These are phyloP conservation scores for Aureobasidium subglaciale DNA, from an alignment of 2,329 filamentous ascomycete species.

Conservation along the genomic window DNA sequence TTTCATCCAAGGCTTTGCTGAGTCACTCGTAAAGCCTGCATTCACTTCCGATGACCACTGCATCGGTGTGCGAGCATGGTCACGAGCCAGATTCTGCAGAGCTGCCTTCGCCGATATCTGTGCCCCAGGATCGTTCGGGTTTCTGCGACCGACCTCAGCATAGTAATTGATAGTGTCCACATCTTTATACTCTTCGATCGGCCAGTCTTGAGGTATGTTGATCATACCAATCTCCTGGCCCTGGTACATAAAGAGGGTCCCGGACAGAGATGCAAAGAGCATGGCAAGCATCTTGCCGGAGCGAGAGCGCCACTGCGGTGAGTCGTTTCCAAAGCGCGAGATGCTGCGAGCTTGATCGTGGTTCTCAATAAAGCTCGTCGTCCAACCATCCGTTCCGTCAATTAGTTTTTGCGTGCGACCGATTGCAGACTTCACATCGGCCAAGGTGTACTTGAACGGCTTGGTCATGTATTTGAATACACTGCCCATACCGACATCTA, in stretches of 20 bases:
- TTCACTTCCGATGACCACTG: conserved; percentile 58
- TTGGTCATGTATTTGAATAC: conserved; percentile 16
- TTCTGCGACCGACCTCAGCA: conserved; percentile 31
- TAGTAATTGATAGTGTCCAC: conserved; percentile 46
- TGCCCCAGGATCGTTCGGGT: conserved; percentile 27
- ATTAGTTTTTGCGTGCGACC: conserved; percentile 37
- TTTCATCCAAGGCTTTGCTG: conserved; percentile 60
- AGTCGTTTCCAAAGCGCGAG: conserved; percentile 44
- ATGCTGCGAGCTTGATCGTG: conserved; percentile 59
- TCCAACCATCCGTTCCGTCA: conserved; percentile 55
- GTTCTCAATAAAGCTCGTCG: conserved; percentile 59
- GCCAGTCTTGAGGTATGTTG: conserved; percentile 56
- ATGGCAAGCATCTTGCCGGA: conserved; percentile 56
- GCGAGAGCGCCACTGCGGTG: conserved; percentile 41
- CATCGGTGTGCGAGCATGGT: conserved; percentile 66
- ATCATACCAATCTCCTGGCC: conserved; percentile 63
- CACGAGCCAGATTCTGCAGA: conserved; percentile 53
- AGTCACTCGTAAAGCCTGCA: conserved; percentile 55
- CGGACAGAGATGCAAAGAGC: conserved; percentile 51
- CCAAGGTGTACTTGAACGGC: conserved; percentile 23
- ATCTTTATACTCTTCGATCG: conserved; percentile 61
- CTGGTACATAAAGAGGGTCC: conserved; percentile 62
- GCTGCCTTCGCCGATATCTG: conserved; percentile 41
- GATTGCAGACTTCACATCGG: conserved; percentile 24
- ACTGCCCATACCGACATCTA: conserved; percentile 38